Base-by-base conservation (phyloP, 164 flowering plant genomes). In the Annona cherimola region DNA sequence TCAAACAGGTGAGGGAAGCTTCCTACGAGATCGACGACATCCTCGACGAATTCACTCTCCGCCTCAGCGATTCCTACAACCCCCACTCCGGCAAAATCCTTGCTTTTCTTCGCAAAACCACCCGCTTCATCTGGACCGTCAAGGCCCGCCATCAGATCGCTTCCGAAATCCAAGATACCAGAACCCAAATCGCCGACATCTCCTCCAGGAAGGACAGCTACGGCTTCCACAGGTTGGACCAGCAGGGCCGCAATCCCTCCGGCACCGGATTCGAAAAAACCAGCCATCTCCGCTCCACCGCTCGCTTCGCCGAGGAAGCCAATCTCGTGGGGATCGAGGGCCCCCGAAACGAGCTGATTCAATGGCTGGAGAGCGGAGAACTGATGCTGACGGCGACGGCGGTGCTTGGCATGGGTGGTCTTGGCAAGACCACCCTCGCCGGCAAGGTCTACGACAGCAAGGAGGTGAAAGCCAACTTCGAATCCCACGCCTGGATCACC, bases 361-460 rank as follows among this genome's bases (percentile, higher is more conserved):
- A 16, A 50, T 50, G 8, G 9, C 14, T 50, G 16, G 16, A 8
- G 14, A 16, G 16, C 14, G 57, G 57, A 50, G 57, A 11, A 12
- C 41, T 43, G 40, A 3, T 69, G 20, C 68, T 75, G 8, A 69
- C 74, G 4, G 76, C 76, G 3, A 72, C 83, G 63, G 83, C 84
- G 9, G 61, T 85, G 42, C 84, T 85, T 2, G 90, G 90, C 2
- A 83, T 81, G 86, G 90, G 85, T 7, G 88, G 88, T 3, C 42
- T 87, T n/a, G 88, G 90, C 1, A 87, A 87, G 62, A 85, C 90
- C 7, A 84, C 87, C 1, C 42, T 80, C 20, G 88, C 84, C 57
- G 81, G 81, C 55, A 75, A 44, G 44, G 83, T 84, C 3, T 87
- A 72, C 73, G 79, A 79, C 63, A 35, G 42, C 4, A 4, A 63